Evolutionary conservation across 139 green algal species (phyloP).

Genomic region (Chlamydomonas sp.): DNA sequence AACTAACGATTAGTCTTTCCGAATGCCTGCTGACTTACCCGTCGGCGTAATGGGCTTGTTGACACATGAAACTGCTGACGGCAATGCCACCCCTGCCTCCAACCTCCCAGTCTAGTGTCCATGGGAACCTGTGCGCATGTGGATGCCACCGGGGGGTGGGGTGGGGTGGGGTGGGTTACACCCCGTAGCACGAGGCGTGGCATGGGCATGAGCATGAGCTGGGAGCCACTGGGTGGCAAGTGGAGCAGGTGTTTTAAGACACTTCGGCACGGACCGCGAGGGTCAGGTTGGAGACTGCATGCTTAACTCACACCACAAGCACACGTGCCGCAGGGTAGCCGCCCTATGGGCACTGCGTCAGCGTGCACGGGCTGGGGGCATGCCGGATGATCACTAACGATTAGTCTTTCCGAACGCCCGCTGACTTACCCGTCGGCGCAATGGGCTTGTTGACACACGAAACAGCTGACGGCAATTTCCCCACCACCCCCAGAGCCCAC

Average conservation of each 20-base stretch:
- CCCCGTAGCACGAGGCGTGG: too few species aligned
- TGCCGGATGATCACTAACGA: not conserved
- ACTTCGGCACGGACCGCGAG: too few species aligned
- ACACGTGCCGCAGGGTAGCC: too few species aligned
- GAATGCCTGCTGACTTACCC: slow-evolving; percentile 6
- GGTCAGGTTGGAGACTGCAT: too few species aligned
- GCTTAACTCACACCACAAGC: too few species aligned
- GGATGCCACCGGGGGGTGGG: too few species aligned
- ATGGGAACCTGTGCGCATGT: too few species aligned
- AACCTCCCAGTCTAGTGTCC: too few species aligned
- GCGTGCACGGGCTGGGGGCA: not conserved
- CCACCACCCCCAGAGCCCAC: not conserved
- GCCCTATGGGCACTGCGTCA: not conserved
- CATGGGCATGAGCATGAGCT: too few species aligned
- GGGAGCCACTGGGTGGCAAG: too few species aligned
- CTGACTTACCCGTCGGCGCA: not conserved
- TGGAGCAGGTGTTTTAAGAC: too few species aligned
- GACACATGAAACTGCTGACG: slow-evolving; percentile 6
- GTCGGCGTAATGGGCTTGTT: not conserved
- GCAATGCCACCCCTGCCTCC: not conserved
- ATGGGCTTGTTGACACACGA: slow-evolving; percentile 1
- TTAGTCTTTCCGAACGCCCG: slow-evolving; percentile 6
- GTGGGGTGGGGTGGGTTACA: too few species aligned
- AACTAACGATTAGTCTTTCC: slow-evolving; percentile 30
- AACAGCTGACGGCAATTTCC: not conserved